A percentile compares a stretch with the other conserved stretches of the same genome.
Conservation (phyloP, 192 early-diverging fungal genomes). For the Spizellomyces punctatus region DNA sequence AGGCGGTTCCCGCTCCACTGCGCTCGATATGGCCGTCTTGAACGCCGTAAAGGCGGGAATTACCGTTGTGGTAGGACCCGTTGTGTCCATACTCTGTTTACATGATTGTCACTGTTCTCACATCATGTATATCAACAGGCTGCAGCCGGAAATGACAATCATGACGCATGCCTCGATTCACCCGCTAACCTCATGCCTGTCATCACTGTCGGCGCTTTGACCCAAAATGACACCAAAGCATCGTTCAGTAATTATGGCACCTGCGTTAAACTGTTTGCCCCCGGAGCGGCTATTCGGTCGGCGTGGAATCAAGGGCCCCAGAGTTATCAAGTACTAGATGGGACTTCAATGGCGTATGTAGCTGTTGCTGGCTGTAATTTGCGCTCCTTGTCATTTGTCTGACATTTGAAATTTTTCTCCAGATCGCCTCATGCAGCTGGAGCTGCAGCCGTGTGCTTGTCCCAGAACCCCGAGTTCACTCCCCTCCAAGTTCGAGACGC, state of each 20-base stretch:
- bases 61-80: conserved; percentile 34
- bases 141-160: conserved; percentile 20
- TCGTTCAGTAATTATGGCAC: conserved; percentile 56
- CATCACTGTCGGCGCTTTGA: conserved; percentile 36
- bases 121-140: conserved; percentile 18
- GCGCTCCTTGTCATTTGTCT: conserved; percentile 21
- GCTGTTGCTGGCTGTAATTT: neutral
- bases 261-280: conserved; percentile 68
- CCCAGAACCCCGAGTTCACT: conserved; percentile 12
- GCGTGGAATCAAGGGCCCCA: conserved; percentile 63
- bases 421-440: conserved; percentile 75
- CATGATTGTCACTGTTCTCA: too few species aligned
- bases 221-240: conserved; percentile 36
- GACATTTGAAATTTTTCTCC: too few species aligned
- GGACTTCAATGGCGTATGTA: conserved; percentile 73
- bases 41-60: conserved; percentile 41
- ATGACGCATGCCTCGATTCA: conserved; percentile 28
- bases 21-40: conserved; percentile 60
- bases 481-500: conserved; percentile 6
- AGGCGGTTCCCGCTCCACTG: conserved; percentile 72
- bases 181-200: conserved; percentile 25
- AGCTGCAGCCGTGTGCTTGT: conserved; percentile 57
- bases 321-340: conserved; percentile 74
- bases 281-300: conserved; percentile 50
- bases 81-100: conserved; percentile 37